Evolutionary conservation across 148 eudicot species (phyloP).

Genomic region (Silene uniflora): DNA sequence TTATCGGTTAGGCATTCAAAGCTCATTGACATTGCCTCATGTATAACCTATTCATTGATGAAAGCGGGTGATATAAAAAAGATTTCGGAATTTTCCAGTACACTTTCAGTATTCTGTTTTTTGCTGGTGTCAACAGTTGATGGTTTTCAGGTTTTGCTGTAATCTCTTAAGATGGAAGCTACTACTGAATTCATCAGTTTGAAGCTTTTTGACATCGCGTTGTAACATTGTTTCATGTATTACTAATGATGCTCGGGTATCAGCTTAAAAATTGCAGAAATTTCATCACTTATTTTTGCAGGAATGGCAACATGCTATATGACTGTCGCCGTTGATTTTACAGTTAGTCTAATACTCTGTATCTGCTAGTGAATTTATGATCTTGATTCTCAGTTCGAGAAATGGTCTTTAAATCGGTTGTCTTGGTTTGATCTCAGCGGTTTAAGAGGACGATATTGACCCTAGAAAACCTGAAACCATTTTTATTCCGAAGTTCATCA

Average conservation of each 20-base stretch:
- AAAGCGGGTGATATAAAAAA: background rate
- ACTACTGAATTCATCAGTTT: no score
- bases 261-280: background rate
- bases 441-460: no score
- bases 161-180: no score
- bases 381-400: no score
- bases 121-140: background rate
- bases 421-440: no score
- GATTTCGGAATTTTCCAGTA: background rate
- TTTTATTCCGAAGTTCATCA: background rate
- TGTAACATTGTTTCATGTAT: no score
- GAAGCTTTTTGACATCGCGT: no score
- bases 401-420: no score
- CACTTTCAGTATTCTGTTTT: background rate
- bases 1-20: background rate
- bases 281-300: background rate
- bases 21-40: constrained; percentile 4
- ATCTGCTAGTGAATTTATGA: no score
- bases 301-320: background rate
- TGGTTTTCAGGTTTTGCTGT: no score
- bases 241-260: no score
- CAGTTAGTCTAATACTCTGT: background rate
- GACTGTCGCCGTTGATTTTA: background rate
- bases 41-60: background rate
- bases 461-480: background rate